Evolutionary conservation across 2,329 filamentous ascomycete species (phyloP).

Genomic region (Calycina herbarum): DNA sequence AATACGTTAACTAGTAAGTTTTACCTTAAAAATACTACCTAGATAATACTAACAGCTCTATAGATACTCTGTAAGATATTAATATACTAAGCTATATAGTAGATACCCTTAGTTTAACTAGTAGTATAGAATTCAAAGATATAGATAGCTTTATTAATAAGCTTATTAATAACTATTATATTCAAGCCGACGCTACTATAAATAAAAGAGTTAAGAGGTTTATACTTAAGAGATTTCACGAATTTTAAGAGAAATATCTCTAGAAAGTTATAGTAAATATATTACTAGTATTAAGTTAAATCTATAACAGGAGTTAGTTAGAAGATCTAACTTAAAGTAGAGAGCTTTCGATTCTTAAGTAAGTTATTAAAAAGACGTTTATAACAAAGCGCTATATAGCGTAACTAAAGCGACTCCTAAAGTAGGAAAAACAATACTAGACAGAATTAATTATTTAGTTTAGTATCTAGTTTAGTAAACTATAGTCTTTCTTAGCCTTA

Average conservation of each 20-base stretch:
- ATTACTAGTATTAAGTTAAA: neutral
- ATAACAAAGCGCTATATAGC: neutral
- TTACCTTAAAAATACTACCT: neutral
- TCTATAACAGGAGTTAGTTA: neutral
- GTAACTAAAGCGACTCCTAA: neutral
- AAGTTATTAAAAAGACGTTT: neutral
- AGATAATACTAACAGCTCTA: neutral
- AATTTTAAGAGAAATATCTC: neutral
- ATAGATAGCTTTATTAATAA: neutral
- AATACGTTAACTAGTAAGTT: neutral
- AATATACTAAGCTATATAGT: neutral
- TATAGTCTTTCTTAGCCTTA: neutral
- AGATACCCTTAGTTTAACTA: neutral
- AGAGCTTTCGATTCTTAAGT: neutral
- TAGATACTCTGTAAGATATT: neutral
- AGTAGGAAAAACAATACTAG: neutral
- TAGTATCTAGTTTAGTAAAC: neutral
- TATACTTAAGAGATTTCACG: neutral
- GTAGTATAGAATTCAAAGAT: neutral
- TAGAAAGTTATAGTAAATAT: neutral
- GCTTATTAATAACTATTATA: neutral
- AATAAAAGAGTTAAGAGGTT: neutral
- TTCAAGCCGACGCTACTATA: neutral
- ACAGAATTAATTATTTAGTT: neutral
- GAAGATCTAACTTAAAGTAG: neutral